phyloP scores from a whole-genome alignment of 345 rosid species.

The Gossypium stocksii region DNA sequence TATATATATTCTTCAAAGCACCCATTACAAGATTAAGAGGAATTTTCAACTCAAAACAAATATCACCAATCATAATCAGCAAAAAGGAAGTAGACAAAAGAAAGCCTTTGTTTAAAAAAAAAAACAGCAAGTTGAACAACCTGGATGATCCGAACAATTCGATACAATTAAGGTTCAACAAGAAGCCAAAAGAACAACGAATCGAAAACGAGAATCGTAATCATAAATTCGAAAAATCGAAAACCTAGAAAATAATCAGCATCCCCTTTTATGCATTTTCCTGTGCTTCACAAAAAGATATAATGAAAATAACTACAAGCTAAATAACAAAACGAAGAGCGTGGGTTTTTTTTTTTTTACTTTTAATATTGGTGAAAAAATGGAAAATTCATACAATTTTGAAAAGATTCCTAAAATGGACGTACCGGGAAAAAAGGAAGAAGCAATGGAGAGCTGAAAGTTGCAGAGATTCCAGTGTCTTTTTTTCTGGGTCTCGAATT shows the following conservation, averaged over 20 bases:
- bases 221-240: background rate
- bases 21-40: background rate
- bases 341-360: background rate
- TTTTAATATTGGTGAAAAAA: background rate
- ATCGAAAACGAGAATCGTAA: background rate
- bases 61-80: background rate
- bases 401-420: conserved; percentile 4
- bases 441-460: background rate
- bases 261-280: background rate
- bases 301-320: too few species aligned
- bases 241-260: background rate
- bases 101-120: background rate
- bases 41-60: background rate
- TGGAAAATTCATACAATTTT: background rate
- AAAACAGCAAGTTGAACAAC: conserved; percentile 6
- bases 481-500: background rate
- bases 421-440: background rate
- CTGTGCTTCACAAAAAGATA: too few species aligned
- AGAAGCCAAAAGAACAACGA: background rate
- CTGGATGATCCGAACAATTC: conserved; percentile 3
- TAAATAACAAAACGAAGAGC: too few species aligned
- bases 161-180: conserved; percentile 2
- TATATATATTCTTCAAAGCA: too few species aligned
- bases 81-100: background rate
- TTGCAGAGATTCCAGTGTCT: background rate